Evolutionary conservation across 2,329 filamentous ascomycete genomes (phyloP), one percentile per base, ranked within the genome.

Genomic region (Hypoxylon sp.): DNA sequence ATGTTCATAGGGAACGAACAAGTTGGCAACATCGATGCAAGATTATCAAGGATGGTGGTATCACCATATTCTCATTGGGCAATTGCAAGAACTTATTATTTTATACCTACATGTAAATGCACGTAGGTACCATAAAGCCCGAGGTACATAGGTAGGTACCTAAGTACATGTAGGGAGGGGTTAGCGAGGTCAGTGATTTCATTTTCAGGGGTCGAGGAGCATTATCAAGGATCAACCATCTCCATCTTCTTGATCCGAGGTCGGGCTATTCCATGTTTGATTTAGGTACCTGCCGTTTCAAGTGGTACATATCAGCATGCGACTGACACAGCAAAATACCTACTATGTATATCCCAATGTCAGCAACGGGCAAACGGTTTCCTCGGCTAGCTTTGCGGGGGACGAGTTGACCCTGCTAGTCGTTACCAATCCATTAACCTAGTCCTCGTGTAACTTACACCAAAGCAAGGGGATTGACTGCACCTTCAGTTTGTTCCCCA

Each of bases 241-340:
- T 23, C 25, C 16, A 44, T 40, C 38, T 34, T 42, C 20, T 23
- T 43, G 49, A 41, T 56, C 44, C 44, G 44, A 53, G 36, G 49
- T 50, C 49, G 44, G 48, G n/a, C n/a, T n/a, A n/a, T n/a, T n/a
- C n/a, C n/a, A n/a, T n/a, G n/a, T n/a, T n/a, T n/a, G n/a, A n/a
- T n/a, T n/a, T n/a, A n/a, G n/a, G n/a, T n/a, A n/a, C n/a, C n/a
- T n/a, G n/a, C n/a, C n/a, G n/a, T n/a, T n/a, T n/a, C n/a, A n/a
- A n/a, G n/a, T n/a, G n/a, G n/a, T n/a, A n/a, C n/a, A n/a, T n/a
- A n/a, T n/a, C n/a, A n/a, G n/a, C n/a, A n/a, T n/a, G n/a, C n/a
- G n/a, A n/a, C n/a, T n/a, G n/a, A n/a, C n/a, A n/a, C n/a, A n/a
- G n/a, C n/a, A n/a, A n/a, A n/a, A n/a, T n/a, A n/a, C n/a, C n/a